These are phyloP conservation scores for Leccinum fuscescens DNA, from an alignment of 1,284 basidiomycete species.

Conservation along the genomic window DNA sequence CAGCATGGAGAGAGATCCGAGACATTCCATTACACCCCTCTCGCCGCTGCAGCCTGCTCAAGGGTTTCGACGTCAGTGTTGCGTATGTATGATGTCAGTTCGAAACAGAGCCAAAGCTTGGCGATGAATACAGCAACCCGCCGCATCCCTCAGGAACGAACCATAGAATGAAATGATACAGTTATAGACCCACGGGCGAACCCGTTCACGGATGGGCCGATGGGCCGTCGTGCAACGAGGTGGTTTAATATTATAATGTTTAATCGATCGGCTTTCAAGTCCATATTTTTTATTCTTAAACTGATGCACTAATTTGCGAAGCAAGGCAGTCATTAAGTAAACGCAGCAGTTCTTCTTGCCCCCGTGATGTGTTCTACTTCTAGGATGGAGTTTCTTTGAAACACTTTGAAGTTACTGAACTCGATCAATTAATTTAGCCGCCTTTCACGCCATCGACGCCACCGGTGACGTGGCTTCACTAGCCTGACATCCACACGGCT, in stretches of 20 bases:
- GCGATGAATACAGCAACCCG: conserved; percentile 25
- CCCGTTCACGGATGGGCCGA: background rate
- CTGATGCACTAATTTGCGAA: background rate
- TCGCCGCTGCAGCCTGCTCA: background rate
- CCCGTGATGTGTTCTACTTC: background rate
- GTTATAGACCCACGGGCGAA: background rate
- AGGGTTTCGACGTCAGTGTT: conserved; percentile 3
- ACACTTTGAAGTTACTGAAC: background rate
- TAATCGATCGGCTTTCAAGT: background rate
- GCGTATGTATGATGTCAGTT: background rate
- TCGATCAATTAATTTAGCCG: conserved; percentile 5
- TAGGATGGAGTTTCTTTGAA: background rate
- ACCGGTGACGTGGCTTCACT: conserved; percentile 6
- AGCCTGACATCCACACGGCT: too few relatives aligned
- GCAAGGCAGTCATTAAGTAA: background rate
- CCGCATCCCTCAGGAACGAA: conserved; percentile 11
- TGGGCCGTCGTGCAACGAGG: conserved; percentile 16
- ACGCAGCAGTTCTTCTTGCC: background rate
- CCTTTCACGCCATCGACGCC: conserved; percentile 5
- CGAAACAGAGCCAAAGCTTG: background rate
- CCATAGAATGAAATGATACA: background rate
- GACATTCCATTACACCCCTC: background rate
- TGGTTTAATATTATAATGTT: background rate
- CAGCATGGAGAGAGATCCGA: background rate
- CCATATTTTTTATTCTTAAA: background rate